Evolutionary conservation across 768 basidiomycete genomes (phyloP), one percentile per base, ranked within the genome.

Genomic region (Strobilomyces dryophilus): DNA sequence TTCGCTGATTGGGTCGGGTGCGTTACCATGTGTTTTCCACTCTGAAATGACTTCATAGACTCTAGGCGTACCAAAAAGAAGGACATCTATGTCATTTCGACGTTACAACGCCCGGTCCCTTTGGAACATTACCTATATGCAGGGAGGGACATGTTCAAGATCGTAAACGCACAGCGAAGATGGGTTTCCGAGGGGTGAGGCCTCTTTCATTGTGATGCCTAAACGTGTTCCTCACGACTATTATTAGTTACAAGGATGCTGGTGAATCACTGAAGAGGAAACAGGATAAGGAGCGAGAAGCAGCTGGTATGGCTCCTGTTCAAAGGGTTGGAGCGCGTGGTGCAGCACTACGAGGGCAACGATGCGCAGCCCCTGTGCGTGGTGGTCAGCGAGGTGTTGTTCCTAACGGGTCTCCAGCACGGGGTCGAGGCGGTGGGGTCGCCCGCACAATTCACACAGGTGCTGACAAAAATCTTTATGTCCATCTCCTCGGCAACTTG

Each of bases 1-100:
- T 99, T 99, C 65, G 97, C 97, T 5, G 94, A 94, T 60, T 99
- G 97, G 97, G 95, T 98, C 54, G 97, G 97, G 95, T 98, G 67
- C 66, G 87, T 66, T 45, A 21, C 53, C 54, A 60, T 47, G 34
- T 20, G 21, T 41, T 55, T 40, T 49, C 40, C 50, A 18, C 45
- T 43, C 34, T 26, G 56, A 31, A 47, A 27, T 12, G 31, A 27
- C 37, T 50, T 62, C 42, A 62, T 45, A 31, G 34, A 39, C 24
- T 7, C 9, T 60, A 98, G 95, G 7, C 90, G 97, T 15, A 99
- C 97, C 2, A 98, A 99, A 75, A 95, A 94, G 78, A 98, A 98
- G 69, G 94, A 98, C 58, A 98, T 99, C 50, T 98, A 98, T 68
- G 97, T 99, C 44, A 98, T 99, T 58, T 95, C 92, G 9, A 99